phyloP scores from a whole-genome alignment of 2,329 filamentous ascomycete species.

The Calcarisporium arbuscula region DNA sequence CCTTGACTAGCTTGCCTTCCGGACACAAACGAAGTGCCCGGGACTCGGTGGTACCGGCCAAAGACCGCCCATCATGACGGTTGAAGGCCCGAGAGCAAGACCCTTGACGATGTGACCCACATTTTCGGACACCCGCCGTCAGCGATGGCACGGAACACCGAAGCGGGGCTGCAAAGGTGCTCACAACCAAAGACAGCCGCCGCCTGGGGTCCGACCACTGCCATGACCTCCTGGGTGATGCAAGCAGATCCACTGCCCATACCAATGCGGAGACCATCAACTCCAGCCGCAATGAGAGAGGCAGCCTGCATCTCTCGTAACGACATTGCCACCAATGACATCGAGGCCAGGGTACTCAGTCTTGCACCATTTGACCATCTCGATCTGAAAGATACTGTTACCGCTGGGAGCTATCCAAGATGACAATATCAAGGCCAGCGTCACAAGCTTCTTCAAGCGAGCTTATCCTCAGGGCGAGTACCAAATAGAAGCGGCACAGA shows the following conservation, averaged over 20 bases:
- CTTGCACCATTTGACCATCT: conserved; percentile 98
- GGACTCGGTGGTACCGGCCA: conserved; percentile 95
- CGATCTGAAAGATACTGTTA: conserved; percentile 97
- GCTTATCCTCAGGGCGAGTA: conserved; percentile 88
- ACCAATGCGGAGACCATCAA: conserved; percentile 93
- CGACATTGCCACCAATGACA: conserved; percentile 97
- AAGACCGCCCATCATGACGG: conserved; percentile 99
- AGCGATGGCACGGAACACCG: conserved; percentile 94
- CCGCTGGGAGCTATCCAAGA: conserved; percentile 96
- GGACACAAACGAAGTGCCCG: conserved; percentile 92
- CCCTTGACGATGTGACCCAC: conserved; percentile 99
- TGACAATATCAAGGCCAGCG: conserved; percentile 88
- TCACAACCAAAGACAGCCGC: conserved; percentile 87
- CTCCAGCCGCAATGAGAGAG: conserved; percentile 82
- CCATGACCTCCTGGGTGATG: conserved; percentile 99
- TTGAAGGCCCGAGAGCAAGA: conserved; percentile 85
- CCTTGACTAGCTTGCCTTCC: conserved; percentile 98
- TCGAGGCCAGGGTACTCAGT: conserved; percentile 76
- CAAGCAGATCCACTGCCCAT: conserved; percentile 98
- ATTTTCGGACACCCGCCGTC: conserved; percentile 97
- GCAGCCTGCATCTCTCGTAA: conserved; percentile 96
- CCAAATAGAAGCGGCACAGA: conserved; percentile 93
- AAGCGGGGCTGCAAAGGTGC: conserved; percentile 85
- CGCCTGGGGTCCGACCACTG: conserved; percentile 92
- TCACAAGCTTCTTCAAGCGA: conserved; percentile 86